Percentiles rank a stretch among this genome's conserved stretches.
Conservation (phyloP, 768 basidiomycete genomes). For the Leccinum arenicola region DNA sequence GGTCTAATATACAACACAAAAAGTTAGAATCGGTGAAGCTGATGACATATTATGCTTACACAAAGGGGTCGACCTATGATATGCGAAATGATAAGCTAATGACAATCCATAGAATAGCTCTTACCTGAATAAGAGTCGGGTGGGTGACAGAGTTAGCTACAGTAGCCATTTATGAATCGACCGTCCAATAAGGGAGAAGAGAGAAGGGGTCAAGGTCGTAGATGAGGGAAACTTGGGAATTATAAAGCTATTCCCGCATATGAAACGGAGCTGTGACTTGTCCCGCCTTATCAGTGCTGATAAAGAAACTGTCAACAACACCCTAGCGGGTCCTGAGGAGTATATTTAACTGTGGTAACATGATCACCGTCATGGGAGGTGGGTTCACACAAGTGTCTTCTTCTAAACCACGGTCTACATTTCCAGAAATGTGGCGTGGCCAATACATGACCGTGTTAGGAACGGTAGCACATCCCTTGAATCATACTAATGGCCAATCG, state of each 20-base stretch:
- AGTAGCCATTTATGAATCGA: conserved; percentile 48
- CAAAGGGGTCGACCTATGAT: conserved; percentile 62
- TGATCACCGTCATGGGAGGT: conserved; percentile 6
- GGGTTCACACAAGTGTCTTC: not conserved
- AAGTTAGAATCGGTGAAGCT: not conserved
- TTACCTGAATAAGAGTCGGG: conserved; percentile 56
- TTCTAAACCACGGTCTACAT: not conserved
- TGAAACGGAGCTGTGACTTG: not conserved
- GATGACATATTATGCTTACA: conserved; percentile 39
- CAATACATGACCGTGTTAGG: not conserved
- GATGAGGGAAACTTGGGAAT: not conserved
- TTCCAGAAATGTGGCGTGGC: not conserved
- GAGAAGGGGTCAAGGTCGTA: not conserved
- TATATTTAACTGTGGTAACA: conserved; percentile 12
- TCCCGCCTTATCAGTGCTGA: conserved; percentile 11
- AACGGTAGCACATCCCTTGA: conserved; percentile 39
- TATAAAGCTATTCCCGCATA: conserved; percentile 2
- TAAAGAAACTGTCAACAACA: conserved; percentile 1
- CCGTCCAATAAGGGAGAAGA: not conserved
- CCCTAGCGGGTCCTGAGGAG: not conserved
- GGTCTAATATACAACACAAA: conserved; percentile 30
- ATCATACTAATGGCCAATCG: too few relatives aligned
- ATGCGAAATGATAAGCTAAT: not conserved
- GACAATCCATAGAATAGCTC: conserved; percentile 1
- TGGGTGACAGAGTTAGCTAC: conserved; percentile 57